A percentile compares a stretch with the other conserved stretches of the same genome.
Conservation (phyloP, 495 filamentous ascomycete genomes). For the Aspergillus biplanus region DNA sequence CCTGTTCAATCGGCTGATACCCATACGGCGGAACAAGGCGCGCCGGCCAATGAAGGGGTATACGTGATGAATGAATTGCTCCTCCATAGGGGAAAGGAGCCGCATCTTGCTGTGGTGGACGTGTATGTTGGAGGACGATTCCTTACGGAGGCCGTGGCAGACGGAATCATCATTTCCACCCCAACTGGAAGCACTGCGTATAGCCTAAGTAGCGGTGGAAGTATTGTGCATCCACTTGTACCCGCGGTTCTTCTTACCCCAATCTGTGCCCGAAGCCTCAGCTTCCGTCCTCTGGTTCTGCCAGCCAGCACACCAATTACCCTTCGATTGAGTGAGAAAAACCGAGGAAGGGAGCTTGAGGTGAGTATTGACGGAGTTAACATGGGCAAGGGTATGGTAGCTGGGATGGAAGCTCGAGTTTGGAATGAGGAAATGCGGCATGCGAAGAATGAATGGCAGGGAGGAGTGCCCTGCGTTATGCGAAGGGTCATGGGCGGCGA, state of each 20-base stretch:
- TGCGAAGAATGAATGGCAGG: slow-evolving; percentile 64
- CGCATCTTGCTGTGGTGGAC: slow-evolving; percentile 88
- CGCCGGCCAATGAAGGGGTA: slow-evolving; percentile 44
- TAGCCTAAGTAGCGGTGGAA: slow-evolving; percentile 87
- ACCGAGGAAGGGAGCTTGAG: slow-evolving; percentile 81
- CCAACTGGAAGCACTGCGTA: slow-evolving; percentile 96
- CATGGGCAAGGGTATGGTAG: slow-evolving; percentile 66
- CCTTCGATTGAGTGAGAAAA: slow-evolving; percentile 77
- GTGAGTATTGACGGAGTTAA: slow-evolving; percentile 87
- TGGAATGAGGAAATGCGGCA: slow-evolving; percentile 76
- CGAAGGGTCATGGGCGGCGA: slow-evolving; percentile 56
- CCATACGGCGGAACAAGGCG: slow-evolving; percentile 20
- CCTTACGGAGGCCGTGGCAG: slow-evolving; percentile 88
- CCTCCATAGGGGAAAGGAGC: slow-evolving; percentile 85
- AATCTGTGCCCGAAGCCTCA: slow-evolving; percentile 89
- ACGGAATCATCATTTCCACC: slow-evolving; percentile 92
- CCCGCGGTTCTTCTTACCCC: slow-evolving; percentile 86
- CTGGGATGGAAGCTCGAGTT: slow-evolving; percentile 87
- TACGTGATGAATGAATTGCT: slow-evolving; percentile 96
- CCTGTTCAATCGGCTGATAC: slow-evolving; percentile 41
- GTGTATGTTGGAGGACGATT: slow-evolving; percentile 84
- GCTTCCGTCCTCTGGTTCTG: slow-evolving; percentile 88
- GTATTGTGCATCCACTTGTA: slow-evolving; percentile 92
- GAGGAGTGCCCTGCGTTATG: slow-evolving; percentile 63
- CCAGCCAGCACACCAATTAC: slow-evolving; percentile 85